phyloP scores from a whole-genome alignment of 345 rosid species.

The Ceriops tagal region DNA sequence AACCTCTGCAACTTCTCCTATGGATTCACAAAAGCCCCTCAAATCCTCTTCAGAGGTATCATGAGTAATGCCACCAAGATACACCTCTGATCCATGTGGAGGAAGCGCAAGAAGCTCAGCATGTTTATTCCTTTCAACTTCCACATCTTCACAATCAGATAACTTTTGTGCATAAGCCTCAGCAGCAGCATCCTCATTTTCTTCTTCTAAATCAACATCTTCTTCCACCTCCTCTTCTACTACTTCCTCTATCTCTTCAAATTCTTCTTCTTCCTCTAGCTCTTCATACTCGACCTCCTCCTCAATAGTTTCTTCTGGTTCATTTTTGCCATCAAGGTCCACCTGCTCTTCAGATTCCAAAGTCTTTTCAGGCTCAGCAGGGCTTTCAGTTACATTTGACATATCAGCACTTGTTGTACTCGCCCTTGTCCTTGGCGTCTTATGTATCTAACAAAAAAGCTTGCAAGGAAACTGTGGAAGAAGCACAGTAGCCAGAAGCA shows the following conservation, averaged over 20 bases:
- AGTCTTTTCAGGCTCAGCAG: constrained; percentile 19
- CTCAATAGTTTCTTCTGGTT: constrained; percentile 25
- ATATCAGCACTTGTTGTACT: constrained; percentile 20
- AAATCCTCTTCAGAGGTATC: constrained; percentile 24
- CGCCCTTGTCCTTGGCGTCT: constrained; percentile 29
- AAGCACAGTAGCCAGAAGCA: constrained; percentile 36
- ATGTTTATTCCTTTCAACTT: constrained; percentile 20
- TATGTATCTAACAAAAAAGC: constrained; percentile 29
- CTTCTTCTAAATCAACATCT: not conserved
- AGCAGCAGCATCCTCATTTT: constrained; percentile 24
- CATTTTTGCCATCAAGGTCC: constrained; percentile 32
- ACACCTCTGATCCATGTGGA: constrained; percentile 37
- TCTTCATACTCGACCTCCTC: constrained; percentile 33
- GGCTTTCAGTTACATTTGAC: constrained; percentile 19
- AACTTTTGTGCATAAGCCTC: constrained; percentile 13
- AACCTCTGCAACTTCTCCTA: constrained; percentile 32
- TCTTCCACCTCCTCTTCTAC: constrained; percentile 27
- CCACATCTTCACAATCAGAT: constrained; percentile 11
- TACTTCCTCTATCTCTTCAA: constrained; percentile 29
- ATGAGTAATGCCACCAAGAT: constrained; percentile 30
- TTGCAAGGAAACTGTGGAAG: constrained; percentile 37
- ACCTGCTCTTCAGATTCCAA: constrained; percentile 22
- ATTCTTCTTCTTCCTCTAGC: constrained; percentile 34
- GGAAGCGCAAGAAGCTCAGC: constrained; percentile 34
- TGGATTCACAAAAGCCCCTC: constrained; percentile 26